Conservation (phyloP, 2,329 filamentous ascomycete species). For the Colletotrichum scovillei region DNA sequence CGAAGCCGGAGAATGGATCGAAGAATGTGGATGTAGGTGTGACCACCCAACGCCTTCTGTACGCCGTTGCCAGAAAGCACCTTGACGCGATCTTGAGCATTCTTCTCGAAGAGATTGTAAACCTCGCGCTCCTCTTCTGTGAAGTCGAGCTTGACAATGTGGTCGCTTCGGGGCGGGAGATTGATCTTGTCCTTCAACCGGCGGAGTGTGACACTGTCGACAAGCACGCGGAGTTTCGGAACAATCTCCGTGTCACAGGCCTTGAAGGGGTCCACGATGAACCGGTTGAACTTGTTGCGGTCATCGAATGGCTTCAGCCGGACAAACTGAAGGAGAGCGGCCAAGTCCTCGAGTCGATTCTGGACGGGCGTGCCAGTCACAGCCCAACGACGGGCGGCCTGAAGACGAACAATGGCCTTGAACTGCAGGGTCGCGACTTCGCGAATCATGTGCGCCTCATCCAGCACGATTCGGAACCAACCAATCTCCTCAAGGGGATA, state of each 20-base stretch:
- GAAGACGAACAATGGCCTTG: conserved; percentile 83
- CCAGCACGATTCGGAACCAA: conserved; percentile 93
- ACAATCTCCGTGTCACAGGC: conserved; percentile 85
- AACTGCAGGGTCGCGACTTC: conserved; percentile 85
- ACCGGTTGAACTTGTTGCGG: conserved; percentile 77
- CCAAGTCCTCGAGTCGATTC: conserved; percentile 91
- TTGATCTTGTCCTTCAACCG: conserved; percentile 93
- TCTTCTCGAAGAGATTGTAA: conserved; percentile 86
- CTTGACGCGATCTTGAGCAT: conserved; percentile 83
- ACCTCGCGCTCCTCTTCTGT: conserved; percentile 78
- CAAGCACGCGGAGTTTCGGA: conserved; percentile 85
- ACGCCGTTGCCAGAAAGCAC: conserved; percentile 70
- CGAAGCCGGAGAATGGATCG: conserved; percentile 91
- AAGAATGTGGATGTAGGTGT: conserved; percentile 92
- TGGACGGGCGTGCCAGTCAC: conserved; percentile 98
- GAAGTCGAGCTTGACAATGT: conserved; percentile 80
- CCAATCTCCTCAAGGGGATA: conserved; percentile 81
- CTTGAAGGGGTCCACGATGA: conserved; percentile 89
- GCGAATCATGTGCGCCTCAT: conserved; percentile 95
- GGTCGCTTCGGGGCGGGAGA: conserved; percentile 79
- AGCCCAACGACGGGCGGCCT: conserved; percentile 89
- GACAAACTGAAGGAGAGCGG: conserved; percentile 87
- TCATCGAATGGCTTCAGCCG: conserved; percentile 88
- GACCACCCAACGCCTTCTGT: conserved; percentile 79
- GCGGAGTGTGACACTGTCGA: conserved; percentile 93